Evolutionary conservation across 2,329 filamentous ascomycete species (phyloP).

Genomic region (Paradendryphiella salina): DNA sequence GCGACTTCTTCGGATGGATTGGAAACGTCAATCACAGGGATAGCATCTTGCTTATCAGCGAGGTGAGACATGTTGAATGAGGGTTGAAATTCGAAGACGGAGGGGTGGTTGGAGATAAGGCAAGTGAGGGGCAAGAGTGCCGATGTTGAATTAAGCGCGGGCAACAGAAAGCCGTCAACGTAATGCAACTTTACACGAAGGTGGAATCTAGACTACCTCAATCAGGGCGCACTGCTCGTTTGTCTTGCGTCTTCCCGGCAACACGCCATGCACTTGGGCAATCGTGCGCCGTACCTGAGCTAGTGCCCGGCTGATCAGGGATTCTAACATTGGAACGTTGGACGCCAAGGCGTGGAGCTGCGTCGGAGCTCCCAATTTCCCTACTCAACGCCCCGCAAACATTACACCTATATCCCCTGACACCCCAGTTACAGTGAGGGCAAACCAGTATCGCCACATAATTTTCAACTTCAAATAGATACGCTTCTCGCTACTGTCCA

Average conservation of each 20-base stretch:
- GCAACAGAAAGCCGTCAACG: no score
- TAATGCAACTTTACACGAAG: no score
- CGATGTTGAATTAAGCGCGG: no score
- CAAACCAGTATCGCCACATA: not conserved
- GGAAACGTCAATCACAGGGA: slow-evolving; percentile 84
- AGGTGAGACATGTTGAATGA: slow-evolving; percentile 20
- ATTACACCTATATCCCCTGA: not conserved
- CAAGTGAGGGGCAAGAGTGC: slow-evolving; percentile 9
- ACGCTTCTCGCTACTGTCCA: not conserved
- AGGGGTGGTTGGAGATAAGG: not conserved
- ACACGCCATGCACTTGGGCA: not conserved
- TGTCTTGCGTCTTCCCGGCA: not conserved
- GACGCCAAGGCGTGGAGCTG: slow-evolving; percentile 14
- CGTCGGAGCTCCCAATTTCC: slow-evolving; percentile 21
- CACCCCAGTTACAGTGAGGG: not conserved
- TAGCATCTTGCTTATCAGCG: slow-evolving; percentile 40
- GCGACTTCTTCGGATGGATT: slow-evolving; percentile 62
- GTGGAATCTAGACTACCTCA: no score
- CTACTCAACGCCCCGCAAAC: slow-evolving; percentile 12
- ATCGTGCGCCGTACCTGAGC: slow-evolving; percentile 16
- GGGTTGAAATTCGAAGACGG: not conserved
- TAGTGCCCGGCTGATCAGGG: slow-evolving; percentile 19
- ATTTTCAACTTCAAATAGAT: not conserved
- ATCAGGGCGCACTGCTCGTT: not conserved
- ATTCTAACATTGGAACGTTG: slow-evolving; percentile 4